Evolutionary conservation across 2,329 filamentous ascomycete species (phyloP).

Genomic region (Fonsecaea monophora): DNA sequence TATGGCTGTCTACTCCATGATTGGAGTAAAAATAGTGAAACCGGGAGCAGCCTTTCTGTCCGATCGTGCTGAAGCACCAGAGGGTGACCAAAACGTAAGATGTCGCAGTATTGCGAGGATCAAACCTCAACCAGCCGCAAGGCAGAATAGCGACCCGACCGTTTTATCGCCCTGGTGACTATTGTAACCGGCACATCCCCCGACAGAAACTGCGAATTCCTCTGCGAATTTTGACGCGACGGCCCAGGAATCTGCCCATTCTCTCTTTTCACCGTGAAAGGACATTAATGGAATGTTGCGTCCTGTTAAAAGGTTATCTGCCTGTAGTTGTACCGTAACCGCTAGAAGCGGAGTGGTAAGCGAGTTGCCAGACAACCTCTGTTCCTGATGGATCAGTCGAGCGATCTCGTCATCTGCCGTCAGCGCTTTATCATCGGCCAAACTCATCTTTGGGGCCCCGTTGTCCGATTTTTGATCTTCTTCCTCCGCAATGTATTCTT

Average conservation of each 20-base stretch:
- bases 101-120: neutral
- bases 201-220: conserved; percentile 31
- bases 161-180: conserved; percentile 6
- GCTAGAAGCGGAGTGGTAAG: conserved; percentile 29
- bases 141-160: conserved; percentile 32
- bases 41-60: neutral
- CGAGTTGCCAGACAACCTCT: conserved; percentile 14
- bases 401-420: conserved; percentile 35
- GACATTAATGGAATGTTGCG: conserved; percentile 26
- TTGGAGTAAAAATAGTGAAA: neutral
- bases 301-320: neutral
- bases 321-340: neutral
- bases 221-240: conserved; percentile 26
- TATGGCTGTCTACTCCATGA: neutral
- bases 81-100: neutral
- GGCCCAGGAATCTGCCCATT: conserved; percentile 14
- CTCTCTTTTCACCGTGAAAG: conserved; percentile 25
- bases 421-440: conserved; percentile 21
- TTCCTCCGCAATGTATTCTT: conserved; percentile 59
- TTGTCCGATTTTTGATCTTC: conserved; percentile 1
- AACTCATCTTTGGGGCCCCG: neutral
- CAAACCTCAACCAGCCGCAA: neutral
- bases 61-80: neutral
- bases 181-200: conserved; percentile 25
- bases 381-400: conserved; percentile 29